phyloP scores from a whole-genome alignment of 2,329 filamentous ascomycete species.

The Colletotrichum sp. region DNA sequence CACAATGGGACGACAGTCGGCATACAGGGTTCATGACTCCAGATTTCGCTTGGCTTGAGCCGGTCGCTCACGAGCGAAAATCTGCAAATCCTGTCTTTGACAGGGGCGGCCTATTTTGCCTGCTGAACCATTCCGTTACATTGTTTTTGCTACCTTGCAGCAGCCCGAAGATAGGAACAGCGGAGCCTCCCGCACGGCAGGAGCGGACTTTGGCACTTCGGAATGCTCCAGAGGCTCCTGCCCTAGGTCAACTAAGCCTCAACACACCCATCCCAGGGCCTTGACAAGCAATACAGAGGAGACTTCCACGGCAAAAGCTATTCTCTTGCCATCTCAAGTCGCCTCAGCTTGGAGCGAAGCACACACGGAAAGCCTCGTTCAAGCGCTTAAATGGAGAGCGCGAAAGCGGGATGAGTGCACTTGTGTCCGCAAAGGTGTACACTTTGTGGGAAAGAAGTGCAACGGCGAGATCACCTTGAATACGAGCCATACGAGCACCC shows the following conservation, averaged over 20 bases:
- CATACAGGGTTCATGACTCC: neutral
- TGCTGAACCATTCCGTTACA: neutral
- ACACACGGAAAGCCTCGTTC: neutral
- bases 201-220: neutral
- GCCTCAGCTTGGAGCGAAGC: no score
- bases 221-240: neutral
- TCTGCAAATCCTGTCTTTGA: accelerated
- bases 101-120: neutral
- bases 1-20: neutral
- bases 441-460: neutral
- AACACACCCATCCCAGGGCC: neutral
- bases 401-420: neutral
- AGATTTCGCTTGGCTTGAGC: neutral
- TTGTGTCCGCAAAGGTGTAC: neutral
- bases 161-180: neutral
- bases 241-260: accelerated
- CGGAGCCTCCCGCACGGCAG: neutral
- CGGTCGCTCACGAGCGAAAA: neutral
- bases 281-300: neutral
- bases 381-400: neutral
- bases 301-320: neutral
- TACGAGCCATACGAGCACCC: accelerated
- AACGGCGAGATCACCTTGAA: accelerated
- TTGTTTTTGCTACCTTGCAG: neutral
- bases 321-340: neutral